Conservation (phyloP, 208 protist genomes). For the Trypanosoma avium region DNA sequence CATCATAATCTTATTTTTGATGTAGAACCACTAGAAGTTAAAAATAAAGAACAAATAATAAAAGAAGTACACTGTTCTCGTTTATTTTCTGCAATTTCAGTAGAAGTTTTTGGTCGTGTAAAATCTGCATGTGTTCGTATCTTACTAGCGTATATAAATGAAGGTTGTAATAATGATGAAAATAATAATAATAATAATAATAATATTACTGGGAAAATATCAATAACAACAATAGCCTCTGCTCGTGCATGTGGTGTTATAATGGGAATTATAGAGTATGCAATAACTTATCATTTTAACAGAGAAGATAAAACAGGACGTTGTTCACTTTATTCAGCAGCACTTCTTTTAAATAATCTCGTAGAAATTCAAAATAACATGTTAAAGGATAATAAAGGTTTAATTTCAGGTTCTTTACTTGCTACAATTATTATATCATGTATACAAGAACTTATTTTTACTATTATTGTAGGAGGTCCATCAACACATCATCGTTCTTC, state of each 20-base stretch:
- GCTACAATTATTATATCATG: conserved; percentile 36
- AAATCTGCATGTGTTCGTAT: conserved; percentile 23
- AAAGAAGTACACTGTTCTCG: conserved; percentile 11
- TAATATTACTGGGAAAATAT: neutral
- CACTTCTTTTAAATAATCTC: conserved; percentile 19
- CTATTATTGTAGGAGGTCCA: conserved; percentile 40
- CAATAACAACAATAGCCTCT: neutral
- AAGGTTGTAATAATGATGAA: conserved; percentile 7
- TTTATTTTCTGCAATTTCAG: conserved; percentile 35
- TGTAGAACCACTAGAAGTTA: neutral
- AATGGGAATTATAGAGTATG: conserved; percentile 62
- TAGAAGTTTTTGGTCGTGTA: conserved; percentile 29
- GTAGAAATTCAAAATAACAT: conserved; percentile 23
- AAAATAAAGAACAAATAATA: neutral
- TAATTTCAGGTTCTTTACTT: conserved; percentile 1
- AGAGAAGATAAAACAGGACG: conserved; percentile 26
- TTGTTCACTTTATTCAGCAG: conserved; percentile 26
- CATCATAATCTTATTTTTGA: conserved; percentile 16
- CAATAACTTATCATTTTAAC: conserved; percentile 27
- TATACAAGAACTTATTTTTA: conserved; percentile 67
- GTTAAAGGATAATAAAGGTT: neutral
- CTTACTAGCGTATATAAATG: conserved; percentile 35
- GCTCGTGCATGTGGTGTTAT: conserved; percentile 48
- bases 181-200: conserved; percentile 12
- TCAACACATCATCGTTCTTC: conserved; percentile 36